phyloP scores from a whole-genome alignment of 208 protist species.

The Leishmania gerbilli region DNA sequence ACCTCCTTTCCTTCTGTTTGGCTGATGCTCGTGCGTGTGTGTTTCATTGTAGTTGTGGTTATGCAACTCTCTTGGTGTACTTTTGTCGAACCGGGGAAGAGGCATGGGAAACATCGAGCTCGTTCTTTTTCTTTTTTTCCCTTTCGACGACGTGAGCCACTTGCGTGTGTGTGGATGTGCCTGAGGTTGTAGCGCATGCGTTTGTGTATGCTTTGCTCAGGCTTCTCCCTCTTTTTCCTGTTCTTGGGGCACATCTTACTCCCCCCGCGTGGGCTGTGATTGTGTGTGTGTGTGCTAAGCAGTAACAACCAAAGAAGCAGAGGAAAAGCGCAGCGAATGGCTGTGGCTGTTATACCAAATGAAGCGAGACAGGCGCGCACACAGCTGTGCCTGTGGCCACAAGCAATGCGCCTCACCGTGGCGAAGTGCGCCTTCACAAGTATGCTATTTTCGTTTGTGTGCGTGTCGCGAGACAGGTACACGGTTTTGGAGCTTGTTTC shows the following conservation, averaged over 20 bases:
- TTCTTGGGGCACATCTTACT: not conserved
- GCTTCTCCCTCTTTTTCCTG: not conserved
- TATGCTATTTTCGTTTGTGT: conserved; percentile 1
- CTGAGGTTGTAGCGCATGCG: not conserved
- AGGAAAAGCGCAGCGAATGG: not conserved
- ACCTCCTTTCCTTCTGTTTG: conserved; percentile 12
- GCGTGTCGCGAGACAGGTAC: not conserved
- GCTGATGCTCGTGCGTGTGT: not conserved
- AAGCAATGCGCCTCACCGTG: not conserved
- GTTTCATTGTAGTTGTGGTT: not conserved
- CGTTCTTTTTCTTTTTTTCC: conserved; percentile 8
- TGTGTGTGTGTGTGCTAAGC: conserved; percentile 4
- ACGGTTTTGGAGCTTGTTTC: not conserved
- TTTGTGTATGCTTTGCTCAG: not conserved
- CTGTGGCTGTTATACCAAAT: not conserved
- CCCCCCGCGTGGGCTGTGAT: not conserved
- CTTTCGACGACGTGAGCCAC: conserved; percentile 9
- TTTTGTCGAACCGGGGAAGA: not conserved
- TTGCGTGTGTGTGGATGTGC: not conserved
- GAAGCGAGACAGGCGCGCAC: not conserved
- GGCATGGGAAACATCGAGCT: not conserved
- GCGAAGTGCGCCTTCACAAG: not conserved
- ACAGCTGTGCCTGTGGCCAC: not conserved
- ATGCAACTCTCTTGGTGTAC: not conserved
- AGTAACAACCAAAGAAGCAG: not conserved